phyloP scores from a whole-genome alignment of 768 basidiomycete genomes.

The Fomitopsis pulvina region DNA sequence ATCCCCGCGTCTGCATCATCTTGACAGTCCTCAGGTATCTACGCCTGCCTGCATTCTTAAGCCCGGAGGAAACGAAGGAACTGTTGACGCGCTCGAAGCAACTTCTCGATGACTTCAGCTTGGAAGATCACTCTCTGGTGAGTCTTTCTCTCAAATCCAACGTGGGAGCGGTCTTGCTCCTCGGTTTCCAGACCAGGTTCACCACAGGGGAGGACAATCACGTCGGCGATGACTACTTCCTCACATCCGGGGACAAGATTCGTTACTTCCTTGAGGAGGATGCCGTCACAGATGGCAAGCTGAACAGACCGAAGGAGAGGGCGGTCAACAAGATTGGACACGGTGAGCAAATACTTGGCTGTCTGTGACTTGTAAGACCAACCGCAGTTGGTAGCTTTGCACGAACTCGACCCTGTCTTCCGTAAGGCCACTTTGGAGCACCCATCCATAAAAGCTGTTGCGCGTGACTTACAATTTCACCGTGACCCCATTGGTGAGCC shows the following conservation, averaged over 20 bases:
- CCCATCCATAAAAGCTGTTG: constrained; percentile 58
- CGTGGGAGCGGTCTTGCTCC: too few relatives aligned
- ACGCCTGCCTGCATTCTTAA: constrained; percentile 68
- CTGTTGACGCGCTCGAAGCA: constrained; percentile 68
- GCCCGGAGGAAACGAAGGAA: constrained; percentile 43
- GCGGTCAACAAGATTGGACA: constrained; percentile 96
- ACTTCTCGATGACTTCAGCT: constrained; percentile 71
- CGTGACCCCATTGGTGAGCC: constrained; percentile 71
- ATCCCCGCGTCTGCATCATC: neutral
- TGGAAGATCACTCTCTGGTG: constrained; percentile 78
- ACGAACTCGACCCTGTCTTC: constrained; percentile 80
- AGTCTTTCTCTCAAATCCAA: constrained; percentile 17
- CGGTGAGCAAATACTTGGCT: constrained; percentile 40
- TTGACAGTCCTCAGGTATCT: constrained; percentile 52
- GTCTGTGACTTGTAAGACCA: neutral
- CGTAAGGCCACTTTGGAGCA: constrained; percentile 77
- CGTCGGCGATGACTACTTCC: constrained; percentile 90
- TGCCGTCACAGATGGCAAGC: constrained; percentile 61
- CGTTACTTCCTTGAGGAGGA: constrained; percentile 92
- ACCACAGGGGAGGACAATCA: constrained; percentile 73
- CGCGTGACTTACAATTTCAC: constrained; percentile 76
- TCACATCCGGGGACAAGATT: constrained; percentile 90
- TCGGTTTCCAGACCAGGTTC: constrained; percentile 71
- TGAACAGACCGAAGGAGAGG: constrained; percentile 63
- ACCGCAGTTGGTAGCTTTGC: constrained; percentile 49